Evolutionary conservation across 169 alveolate species (phyloP), one percentile per base, ranked within the genome.

Genomic region (Cardiosporidium cionae): DNA sequence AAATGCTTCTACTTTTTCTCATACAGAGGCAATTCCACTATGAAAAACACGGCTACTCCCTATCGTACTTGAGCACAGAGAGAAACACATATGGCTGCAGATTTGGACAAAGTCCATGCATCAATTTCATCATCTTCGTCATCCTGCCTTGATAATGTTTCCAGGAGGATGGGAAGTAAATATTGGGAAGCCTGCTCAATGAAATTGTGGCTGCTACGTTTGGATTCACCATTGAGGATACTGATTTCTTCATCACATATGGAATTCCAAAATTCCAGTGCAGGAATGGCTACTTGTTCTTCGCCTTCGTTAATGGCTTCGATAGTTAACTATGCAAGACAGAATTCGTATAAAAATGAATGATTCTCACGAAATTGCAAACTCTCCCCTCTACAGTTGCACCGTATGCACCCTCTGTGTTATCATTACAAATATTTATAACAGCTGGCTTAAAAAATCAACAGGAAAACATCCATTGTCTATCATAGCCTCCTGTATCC

Each of bases 31-130:
- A n/a, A n/a, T n/a, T n/a, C n/a, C n/a, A n/a, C n/a, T n/a, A n/a
- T n/a, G n/a, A n/a, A n/a, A n/a, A n/a, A n/a, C n/a, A n/a, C n/a
- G n/a, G n/a, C n/a, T n/a, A 85, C 94, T 80, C 86, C 87, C 76
- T 85, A 83, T 35, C 90, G 84, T 54, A 89, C 84, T 70, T 92
- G 97, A 54, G 97, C 91, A 65, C 96, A 90, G 52, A 92, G 82
- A 27, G 94, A 86, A 34, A 92, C 78, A 69, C 95, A 92, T 7
- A 91, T 90, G 31, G 95, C 97, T 25, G 96, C 94, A 7, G 97
- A 96, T 94, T 90, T 91, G 9, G 97, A 91, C 73, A 92, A 87
- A 0, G 96, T 91, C 97, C 97, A 92, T 68, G 92, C 87, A 73
- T 90, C 96, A n/a, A n/a, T n/a, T 28, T 58, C 83, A 32, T 77